Evolutionary conservation across 805 yeast species (phyloP).

Genomic region (Candida methanosorbosa): DNA sequence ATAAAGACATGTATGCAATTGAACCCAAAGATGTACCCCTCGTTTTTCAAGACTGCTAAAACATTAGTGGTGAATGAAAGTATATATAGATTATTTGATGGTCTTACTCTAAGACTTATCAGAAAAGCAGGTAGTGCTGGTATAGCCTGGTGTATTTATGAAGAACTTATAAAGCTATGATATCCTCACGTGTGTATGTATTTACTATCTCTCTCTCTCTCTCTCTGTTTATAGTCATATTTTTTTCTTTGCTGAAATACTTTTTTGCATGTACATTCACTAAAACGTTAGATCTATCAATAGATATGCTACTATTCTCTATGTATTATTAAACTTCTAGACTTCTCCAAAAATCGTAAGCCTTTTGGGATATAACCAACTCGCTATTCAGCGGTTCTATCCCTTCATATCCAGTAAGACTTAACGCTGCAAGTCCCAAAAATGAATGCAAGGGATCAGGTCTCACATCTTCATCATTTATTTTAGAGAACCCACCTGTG

Average conservation of each 20-base stretch:
- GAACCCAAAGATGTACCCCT: conserved; percentile 36
- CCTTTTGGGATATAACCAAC: background rate
- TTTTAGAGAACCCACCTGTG: conserved; percentile 74
- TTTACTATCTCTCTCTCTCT: too few species aligned
- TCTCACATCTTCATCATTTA: conserved; percentile 32
- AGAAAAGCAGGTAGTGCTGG: conserved; percentile 91
- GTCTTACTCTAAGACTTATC: conserved; percentile 68
- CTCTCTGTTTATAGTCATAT: too few species aligned
- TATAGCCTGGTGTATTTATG: conserved; percentile 95
- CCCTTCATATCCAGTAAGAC: conserved; percentile 21
- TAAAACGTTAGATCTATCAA: background rate
- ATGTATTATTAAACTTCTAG: background rate
- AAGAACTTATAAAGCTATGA: conserved; percentile 57
- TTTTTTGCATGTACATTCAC: background rate
- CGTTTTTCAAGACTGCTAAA: conserved; percentile 31
- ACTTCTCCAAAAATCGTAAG: background rate
- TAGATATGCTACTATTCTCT: background rate
- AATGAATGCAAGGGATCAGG: conserved; percentile 70
- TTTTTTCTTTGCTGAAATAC: background rate
- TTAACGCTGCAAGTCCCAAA: conserved; percentile 48
- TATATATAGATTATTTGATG: conserved; percentile 61
- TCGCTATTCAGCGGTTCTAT: background rate
- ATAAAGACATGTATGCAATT: conserved; percentile 88
- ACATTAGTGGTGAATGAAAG: conserved; percentile 37
- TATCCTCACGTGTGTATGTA: too few species aligned